Conservation (phyloP, 139 green algal species). For the Penium margaritaceum region DNA sequence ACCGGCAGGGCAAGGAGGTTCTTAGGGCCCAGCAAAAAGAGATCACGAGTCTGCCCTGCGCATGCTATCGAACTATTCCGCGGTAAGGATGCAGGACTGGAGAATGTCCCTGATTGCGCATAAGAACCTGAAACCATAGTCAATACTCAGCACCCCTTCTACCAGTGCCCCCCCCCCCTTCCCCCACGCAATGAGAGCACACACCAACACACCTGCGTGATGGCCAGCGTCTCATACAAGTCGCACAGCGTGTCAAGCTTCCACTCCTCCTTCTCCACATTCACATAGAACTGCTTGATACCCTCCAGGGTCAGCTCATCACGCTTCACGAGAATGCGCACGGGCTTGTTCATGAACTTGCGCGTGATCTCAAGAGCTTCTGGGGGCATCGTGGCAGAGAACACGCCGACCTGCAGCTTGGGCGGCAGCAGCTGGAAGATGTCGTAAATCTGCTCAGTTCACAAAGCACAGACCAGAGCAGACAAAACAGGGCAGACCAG, state of each 20-base stretch:
- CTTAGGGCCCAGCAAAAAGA: too few species aligned
- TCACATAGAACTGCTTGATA: conserved; percentile 98
- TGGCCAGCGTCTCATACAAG: conserved; percentile 98
- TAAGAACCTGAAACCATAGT: too few species aligned
- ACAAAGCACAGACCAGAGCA: conserved; percentile 2
- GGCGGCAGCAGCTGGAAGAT: conserved; percentile 98
- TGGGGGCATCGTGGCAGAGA: conserved; percentile 95
- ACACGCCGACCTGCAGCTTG: conserved; percentile 98
- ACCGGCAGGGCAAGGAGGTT: too few species aligned
- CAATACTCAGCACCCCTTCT: too few species aligned
- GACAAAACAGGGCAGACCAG: not conserved
- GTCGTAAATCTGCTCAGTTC: conserved; percentile 98
- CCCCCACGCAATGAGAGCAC: too few species aligned
- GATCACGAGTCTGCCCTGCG: too few species aligned
- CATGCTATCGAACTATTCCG: too few species aligned
- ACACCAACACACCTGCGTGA: conserved; percentile 97
- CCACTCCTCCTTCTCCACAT: conserved; percentile 93
- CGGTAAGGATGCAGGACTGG: too few species aligned
- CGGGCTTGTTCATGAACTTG: conserved; percentile 99
- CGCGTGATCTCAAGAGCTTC: conserved; percentile 97
- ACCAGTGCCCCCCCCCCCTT: too few species aligned
- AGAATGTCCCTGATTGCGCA: too few species aligned
- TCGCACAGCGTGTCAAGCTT: conserved; percentile 99
- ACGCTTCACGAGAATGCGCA: conserved; percentile 98
- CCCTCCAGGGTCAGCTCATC: conserved; percentile 99